Base-by-base conservation (phyloP, 768 basidiomycete genomes). In the Trametes villosa region DNA sequence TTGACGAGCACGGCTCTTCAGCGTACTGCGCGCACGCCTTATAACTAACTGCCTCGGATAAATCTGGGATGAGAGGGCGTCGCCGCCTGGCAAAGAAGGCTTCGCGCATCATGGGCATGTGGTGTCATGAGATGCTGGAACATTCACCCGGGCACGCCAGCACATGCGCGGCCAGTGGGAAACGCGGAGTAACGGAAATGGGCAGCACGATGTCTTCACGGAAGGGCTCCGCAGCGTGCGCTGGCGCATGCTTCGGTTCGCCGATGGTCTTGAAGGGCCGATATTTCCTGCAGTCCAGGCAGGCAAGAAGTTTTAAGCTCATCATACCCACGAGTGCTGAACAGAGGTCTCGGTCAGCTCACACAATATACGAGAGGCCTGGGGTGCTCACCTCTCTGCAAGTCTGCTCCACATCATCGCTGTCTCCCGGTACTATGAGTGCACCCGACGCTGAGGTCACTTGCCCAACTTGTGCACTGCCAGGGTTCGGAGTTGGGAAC, bases 111-210 rank as follows among this genome's bases (percentile, higher is more conserved):
- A 56, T 42, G 44, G 17, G 17, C 45, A 24, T 44, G 56, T 30
- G 24, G 34, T 46, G 58, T 53, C 58, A 59, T 53, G 58, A 46
- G 58, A 50, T 53, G 44, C 58, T 46, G 50, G 50, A 52, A 59
- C 50, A 40, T 59, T 46, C 44, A 53, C 13, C 24, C 17, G 41
- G 40, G 24, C n/a, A 27, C 42, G 42, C 49, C n/a, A 59, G 58
- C 50, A 53, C 50, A 59, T 59, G 58, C 27, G 24, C 58, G 15
- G 27, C n/a, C 47, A 47, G 45, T 47, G 45, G 38, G 55, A 48
- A 26, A 57, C 45, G 45, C 36, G 55, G 34, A 4, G 45, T 5
- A 13, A 47, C 27, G 18, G 55, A 40, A 47, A 57, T 40, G 55
- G 56, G 26, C 29, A 26, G 17, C 56, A 33, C 13, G 38, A 26